Evolutionary conservation across 2,329 filamentous ascomycete genomes (phyloP), one percentile per base, ranked within the genome.

Genomic region (Catunica adiposa): DNA sequence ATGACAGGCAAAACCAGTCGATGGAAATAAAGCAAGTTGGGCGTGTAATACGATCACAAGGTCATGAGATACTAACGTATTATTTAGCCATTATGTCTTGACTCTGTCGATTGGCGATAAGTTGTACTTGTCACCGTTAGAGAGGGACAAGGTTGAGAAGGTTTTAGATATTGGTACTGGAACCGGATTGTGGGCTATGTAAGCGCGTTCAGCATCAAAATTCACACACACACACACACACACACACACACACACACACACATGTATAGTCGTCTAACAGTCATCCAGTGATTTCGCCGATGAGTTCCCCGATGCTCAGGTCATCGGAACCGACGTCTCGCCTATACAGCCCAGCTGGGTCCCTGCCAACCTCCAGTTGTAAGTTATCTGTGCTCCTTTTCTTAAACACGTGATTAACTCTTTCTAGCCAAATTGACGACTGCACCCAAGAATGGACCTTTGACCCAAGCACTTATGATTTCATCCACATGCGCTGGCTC

Each of bases 91-190:
- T 3, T 48, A 48, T 48, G 3, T 48, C n/a, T 15, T 48, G 44
- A 48, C 23, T 9, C 3, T 48, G 44, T 23, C 22, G 20, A 48
- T 48, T 48, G 44, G 22, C 7, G 44, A 48, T 22, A 48, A 26
- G 44, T 25, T 48, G 11, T 48, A 25, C 22, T 20, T 48, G 44
- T 48, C 23, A 29, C 44, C 44, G 7, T 20, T 48, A 14, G 15
- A 48, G 8, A 26, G 26, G 26, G 44, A 25, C 2, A 48, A 48
- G 44, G 11, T 48, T 26, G 22, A 48, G 22, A 23, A 11, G 23
- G 44, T 29, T 6, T 64, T 77, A 1, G 74, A 77, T 61, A 61
- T 73, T 25, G 73, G 73, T n/a, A 74, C 71, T 1, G 73, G 73
- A 0, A 76, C 73, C 2, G 72, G 72, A 17, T 63, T 67, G 7